phyloP scores from a whole-genome alignment of 176 grass and related monocot genomes.

The Musa itinerans region DNA sequence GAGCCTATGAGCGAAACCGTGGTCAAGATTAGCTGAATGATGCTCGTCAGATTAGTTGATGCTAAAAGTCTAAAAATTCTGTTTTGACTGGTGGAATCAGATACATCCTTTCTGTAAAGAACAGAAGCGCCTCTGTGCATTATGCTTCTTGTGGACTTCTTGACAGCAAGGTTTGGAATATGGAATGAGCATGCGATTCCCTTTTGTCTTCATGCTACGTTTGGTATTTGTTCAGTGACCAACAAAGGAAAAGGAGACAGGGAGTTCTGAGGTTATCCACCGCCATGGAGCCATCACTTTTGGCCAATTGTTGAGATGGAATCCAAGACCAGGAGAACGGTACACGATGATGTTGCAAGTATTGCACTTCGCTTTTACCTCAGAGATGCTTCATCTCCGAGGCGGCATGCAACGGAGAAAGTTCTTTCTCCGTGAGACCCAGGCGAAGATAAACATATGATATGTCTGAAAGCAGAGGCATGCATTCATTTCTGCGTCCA shows the following conservation, averaged over 20 bases:
- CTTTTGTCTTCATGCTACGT: conserved; percentile 70
- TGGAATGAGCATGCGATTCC: conserved; percentile 83
- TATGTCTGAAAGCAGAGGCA: too few relatives aligned
- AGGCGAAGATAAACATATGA: too few relatives aligned
- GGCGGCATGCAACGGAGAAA: too few relatives aligned
- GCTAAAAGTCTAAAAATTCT: conserved; percentile 42
- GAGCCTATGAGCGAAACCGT: not conserved
- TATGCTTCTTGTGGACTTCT: conserved; percentile 54
- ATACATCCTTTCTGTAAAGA: conserved; percentile 42
- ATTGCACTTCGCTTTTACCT: too few relatives aligned
- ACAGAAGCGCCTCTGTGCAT: conserved; percentile 37
- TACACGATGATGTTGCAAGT: too few relatives aligned
- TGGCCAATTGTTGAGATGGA: too few relatives aligned
- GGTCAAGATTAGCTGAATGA: conserved; percentile 12
- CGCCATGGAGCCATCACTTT: conserved; percentile 21
- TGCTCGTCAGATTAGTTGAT: conserved; percentile 22
- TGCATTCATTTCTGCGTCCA: too few relatives aligned
- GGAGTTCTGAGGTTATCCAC: conserved; percentile 34
- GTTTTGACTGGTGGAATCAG: conserved; percentile 71
- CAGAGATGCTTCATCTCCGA: too few relatives aligned
- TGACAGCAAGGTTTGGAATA: conserved; percentile 61
- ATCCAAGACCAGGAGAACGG: too few relatives aligned
- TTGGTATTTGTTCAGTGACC: conserved; percentile 56
- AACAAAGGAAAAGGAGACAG: conserved; percentile 43
- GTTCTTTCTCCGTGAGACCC: too few relatives aligned